Evolutionary conservation across 352 stramenopile species (phyloP).

Genomic region (Phytophthora rubi): DNA sequence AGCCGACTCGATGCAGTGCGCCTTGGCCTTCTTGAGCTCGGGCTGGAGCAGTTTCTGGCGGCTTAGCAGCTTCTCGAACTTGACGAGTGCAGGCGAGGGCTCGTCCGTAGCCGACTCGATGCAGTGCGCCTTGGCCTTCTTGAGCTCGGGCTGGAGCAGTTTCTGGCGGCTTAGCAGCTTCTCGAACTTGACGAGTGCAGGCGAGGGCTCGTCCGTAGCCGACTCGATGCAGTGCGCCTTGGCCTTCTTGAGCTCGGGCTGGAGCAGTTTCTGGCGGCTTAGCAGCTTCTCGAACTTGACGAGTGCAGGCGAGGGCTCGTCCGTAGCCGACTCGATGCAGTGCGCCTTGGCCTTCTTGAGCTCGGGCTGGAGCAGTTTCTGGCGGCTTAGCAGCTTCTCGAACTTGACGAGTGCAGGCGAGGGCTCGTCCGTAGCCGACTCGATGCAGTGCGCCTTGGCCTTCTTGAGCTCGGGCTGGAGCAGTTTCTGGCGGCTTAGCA

Average conservation of each 20-base stretch:
- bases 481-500: conserved; percentile 62
- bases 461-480: conserved; percentile 69
- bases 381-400: too few species aligned
- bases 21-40: conserved; percentile 55
- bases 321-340: neutral
- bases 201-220: too few species aligned
- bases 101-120: conserved; percentile 26
- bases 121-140: too few species aligned
- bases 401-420: too few species aligned
- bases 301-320: conserved; percentile 54
- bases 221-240: too few species aligned
- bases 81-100: conserved; percentile 53
- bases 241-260: conserved; percentile 65
- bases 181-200: too few species aligned
- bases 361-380: too few species aligned
- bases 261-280: conserved; percentile 60
- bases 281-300: conserved; percentile 80
- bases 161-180: too few species aligned
- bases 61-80: conserved; percentile 76
- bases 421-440: too few species aligned
- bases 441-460: conserved; percentile 12
- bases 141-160: too few species aligned
- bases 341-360: too few species aligned
- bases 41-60: conserved; percentile 66
- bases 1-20: too few species aligned